These are phyloP conservation scores for Yamagishiella unicocca DNA, from an alignment of 139 green algal species.

Conservation along the genomic window DNA sequence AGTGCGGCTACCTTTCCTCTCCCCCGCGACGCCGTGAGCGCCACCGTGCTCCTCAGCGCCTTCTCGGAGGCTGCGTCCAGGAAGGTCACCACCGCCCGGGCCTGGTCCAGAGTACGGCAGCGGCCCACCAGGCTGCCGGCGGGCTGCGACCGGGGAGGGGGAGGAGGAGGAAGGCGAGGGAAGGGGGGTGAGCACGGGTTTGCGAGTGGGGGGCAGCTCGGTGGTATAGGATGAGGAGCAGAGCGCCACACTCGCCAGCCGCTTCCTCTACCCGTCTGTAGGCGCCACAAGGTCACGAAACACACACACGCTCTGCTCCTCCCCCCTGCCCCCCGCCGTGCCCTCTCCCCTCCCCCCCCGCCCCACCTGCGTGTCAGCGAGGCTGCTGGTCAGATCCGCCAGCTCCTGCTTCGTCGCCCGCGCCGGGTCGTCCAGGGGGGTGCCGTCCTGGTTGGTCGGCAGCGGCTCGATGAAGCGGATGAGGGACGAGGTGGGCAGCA, in stretches of 20 bases:
- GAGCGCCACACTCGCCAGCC: background rate
- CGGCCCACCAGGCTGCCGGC: conserved; percentile 59
- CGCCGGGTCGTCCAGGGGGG: conserved; percentile 56
- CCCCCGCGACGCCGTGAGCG: conserved; percentile 93
- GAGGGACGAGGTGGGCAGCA: conserved; percentile 91
- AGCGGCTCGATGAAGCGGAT: conserved; percentile 78
- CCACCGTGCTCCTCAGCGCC: conserved; percentile 95
- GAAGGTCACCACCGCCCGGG: conserved; percentile 94
- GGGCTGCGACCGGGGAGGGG: conserved; percentile 32
- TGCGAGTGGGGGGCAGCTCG: background rate
- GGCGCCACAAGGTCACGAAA: background rate
- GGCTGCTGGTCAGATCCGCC: conserved; percentile 81
- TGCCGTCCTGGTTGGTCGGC: conserved; percentile 65
- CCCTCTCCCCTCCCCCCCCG: background rate
- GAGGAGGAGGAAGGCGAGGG: background rate
- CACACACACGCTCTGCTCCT: background rate
- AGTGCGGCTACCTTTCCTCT: conserved; percentile 92
- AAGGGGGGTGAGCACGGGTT: background rate
- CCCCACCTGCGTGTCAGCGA: conserved; percentile 86
- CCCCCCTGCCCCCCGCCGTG: background rate
- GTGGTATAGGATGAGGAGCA: too few relatives aligned
- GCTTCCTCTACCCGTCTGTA: background rate
- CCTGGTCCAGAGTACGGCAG: conserved; percentile 82
- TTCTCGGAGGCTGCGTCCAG: conserved; percentile 97
- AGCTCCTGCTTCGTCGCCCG: conserved; percentile 78